A percentile compares a stretch with the other conserved stretches of the same genome.
Conservation (phyloP, 805 yeast species). For the Teunomyces tritomae region DNA sequence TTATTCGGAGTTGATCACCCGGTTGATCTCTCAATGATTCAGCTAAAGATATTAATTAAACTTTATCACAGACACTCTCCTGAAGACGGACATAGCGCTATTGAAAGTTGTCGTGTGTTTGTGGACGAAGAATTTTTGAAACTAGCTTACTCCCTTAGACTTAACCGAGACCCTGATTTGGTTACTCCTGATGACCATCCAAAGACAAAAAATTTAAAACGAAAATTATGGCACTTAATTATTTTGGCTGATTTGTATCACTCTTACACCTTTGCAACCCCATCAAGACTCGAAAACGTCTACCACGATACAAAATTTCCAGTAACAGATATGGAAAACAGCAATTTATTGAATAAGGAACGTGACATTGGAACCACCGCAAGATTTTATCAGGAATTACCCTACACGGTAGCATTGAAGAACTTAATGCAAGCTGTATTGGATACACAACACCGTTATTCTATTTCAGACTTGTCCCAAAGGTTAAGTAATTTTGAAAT, state of each 20-base stretch:
- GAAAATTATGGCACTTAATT: constrained; percentile 10
- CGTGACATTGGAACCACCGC: constrained; percentile 4
- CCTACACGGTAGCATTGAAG: background rate
- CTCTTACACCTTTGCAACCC: constrained; percentile 5
- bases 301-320: constrained; percentile 16
- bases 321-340: constrained; percentile 4
- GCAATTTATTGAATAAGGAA: constrained; percentile 10
- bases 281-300: constrained; percentile 8
- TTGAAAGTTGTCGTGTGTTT: constrained; percentile 2
- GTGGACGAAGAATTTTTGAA: constrained; percentile 10
- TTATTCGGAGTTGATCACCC: constrained; percentile 10
- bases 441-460: background rate
- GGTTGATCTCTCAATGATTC: constrained; percentile 14
- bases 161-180: constrained; percentile 18
- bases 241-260: constrained; percentile 8
- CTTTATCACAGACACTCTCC: constrained; percentile 17
- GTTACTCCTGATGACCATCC: constrained; percentile 11
- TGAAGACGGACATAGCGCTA: constrained; percentile 4
- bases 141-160: constrained; percentile 17
- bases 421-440: background rate
- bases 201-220: constrained; percentile 4
- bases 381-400: background rate
- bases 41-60: constrained; percentile 16
- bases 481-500: constrained; percentile 7
- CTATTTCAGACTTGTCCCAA: constrained; percentile 4